phyloP scores from a whole-genome alignment of 2,329 filamentous ascomycete species.

The Colletotrichum lini region DNA sequence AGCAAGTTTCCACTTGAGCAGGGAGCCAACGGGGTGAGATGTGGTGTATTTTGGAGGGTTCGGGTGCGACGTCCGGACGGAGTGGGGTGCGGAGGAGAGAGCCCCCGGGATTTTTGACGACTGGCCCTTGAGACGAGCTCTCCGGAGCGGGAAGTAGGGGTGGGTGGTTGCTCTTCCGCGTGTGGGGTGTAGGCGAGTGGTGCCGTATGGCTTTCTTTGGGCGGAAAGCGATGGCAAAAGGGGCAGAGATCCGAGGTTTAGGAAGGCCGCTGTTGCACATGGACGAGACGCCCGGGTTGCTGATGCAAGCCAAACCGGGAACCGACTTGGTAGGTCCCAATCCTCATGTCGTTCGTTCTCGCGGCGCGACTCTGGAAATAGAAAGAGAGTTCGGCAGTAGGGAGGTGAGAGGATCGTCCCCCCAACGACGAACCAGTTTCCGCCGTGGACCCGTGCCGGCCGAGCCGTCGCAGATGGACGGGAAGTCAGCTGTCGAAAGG shows the following conservation, averaged over 20 bases:
- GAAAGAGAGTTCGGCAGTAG: neutral
- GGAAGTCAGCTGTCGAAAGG: neutral
- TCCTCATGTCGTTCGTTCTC: neutral
- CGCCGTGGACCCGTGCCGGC: neutral
- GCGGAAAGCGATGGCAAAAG: neutral
- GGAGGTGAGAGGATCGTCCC: neutral
- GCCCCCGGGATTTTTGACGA: neutral
- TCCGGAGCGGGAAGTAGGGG: neutral
- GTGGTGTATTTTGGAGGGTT: neutral
- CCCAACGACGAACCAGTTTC: neutral
- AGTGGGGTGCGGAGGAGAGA: constrained; percentile 6
- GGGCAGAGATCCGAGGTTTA: constrained; percentile 29
- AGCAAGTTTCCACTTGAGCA: neutral
- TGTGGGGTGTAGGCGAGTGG: neutral
- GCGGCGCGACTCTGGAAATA: neutral
- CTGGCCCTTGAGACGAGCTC: neutral
- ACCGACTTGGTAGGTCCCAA: neutral
- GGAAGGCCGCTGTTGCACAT: neutral
- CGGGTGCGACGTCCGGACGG: constrained; percentile 14
- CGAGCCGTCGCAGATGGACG: constrained; percentile 22
- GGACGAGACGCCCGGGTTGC: neutral
- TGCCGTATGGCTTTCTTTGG: neutral
- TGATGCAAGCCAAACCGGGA: no score
- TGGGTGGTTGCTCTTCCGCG: neutral
- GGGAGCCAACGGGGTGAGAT: neutral